Base-by-base conservation (phyloP, 495 filamentous ascomycete species). In the Penicillium tannophilum region DNA sequence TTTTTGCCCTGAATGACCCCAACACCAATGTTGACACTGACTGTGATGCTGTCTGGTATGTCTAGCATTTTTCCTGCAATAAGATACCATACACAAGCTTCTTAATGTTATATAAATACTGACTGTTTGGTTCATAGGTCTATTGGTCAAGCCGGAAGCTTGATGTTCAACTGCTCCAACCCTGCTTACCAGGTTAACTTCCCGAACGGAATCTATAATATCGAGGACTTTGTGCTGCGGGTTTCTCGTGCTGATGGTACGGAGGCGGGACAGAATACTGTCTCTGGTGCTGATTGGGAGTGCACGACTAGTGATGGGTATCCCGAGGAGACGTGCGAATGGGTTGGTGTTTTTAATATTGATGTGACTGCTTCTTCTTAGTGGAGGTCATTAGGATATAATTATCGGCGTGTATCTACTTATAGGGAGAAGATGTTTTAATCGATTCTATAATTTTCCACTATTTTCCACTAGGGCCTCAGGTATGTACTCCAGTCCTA, bases 1-100 rank as follows among this genome's bases (percentile, higher is more conserved):
- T 6, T 4, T 60, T 67, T 42, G n/a, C 42, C 3, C n/a, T 67
- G n/a, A 67, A 47, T 5, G 64, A 67, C 8, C 64, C 64, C 7
- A 67, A 64, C 51, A 56, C 48, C 0, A 54, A 54, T 8, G 28
- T 56, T 10, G 41, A 54, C 4, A 60, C 58, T 16, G 28, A 31
- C 19, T 67, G 64, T 31, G 35, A 52, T 26, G 56, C 52, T 17
- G 28, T 31, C 41, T 67, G 64, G 64, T 67, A 58, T 23, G 64
- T 55, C 20, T 23, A 23, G 20, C 20, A 2, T 1, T 23, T 23
- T 23, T 23, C 20, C 20, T 23, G 20, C 20, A 23, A 23, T 23
- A 23, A 23, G 20, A 23, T 23, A 23, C 23, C 23, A 53, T 26
- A 24, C 3, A 36, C n/a, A 33, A 20, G 31, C 8, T 49, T 36